phyloP scores from a whole-genome alignment of 208 protist species.

The Leishmania mexicana region DNA sequence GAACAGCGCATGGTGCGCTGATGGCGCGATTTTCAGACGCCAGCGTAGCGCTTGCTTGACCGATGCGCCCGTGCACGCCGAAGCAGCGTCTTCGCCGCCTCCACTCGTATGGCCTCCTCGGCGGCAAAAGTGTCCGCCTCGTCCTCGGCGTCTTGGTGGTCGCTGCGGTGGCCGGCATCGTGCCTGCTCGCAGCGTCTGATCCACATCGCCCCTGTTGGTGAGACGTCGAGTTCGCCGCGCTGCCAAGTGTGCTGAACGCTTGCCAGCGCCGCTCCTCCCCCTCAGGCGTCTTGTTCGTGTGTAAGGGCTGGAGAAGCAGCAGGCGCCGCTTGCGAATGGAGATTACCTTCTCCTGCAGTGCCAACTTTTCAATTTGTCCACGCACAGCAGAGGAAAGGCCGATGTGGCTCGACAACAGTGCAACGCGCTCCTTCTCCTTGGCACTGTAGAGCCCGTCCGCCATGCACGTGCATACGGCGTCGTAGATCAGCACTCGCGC shows the following conservation, averaged over 20 bases:
- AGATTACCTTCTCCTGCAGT: slow-evolving; percentile 56
- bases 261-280: slow-evolving; percentile 8
- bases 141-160: neutral
- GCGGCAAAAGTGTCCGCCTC: neutral
- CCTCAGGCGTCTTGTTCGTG: neutral
- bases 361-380: slow-evolving; percentile 70
- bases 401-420: slow-evolving; percentile 57
- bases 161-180: neutral
- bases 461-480: slow-evolving; percentile 62
- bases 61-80: slow-evolving; percentile 16
- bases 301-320: slow-evolving; percentile 20
- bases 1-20: neutral
- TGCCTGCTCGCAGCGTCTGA: neutral
- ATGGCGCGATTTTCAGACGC: neutral
- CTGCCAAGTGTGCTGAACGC: neutral
- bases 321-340: slow-evolving; percentile 55
- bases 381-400: slow-evolving; percentile 59
- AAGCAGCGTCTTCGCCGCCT: slow-evolving; percentile 25
- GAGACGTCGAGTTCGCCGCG: neutral
- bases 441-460: slow-evolving; percentile 54
- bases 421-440: slow-evolving; percentile 57
- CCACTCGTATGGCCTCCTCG: slow-evolving; percentile 19
- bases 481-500: slow-evolving; percentile 72
- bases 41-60: neutral
- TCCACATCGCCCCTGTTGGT: neutral